phyloP scores from a whole-genome alignment of 108 stramenopile genomes.

The Fragilariopsis cylindrus region DNA sequence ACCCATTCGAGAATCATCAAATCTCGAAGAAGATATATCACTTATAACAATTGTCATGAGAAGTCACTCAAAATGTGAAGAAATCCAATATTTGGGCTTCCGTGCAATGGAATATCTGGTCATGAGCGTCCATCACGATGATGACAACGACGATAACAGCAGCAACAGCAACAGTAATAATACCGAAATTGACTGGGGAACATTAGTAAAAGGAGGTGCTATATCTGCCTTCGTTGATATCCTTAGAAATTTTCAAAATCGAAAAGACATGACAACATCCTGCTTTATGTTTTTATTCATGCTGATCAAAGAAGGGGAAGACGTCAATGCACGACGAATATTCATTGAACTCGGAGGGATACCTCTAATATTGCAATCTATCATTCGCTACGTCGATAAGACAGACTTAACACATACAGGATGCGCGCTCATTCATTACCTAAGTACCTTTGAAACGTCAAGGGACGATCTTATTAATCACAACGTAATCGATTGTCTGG shows the following conservation, averaged over 20 bases:
- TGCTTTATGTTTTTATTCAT: conserved; percentile 15
- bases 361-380: conserved; percentile 3
- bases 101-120: conserved; percentile 11
- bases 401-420: conserved; percentile 15
- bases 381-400: conserved; percentile 7
- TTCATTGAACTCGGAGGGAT: conserved; percentile 8
- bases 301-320: conserved; percentile 8
- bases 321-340: neutral
- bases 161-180: too few species aligned
- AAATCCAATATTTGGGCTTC: conserved; percentile 22
- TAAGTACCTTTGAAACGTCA: neutral
- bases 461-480: neutral
- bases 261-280: conserved; percentile 1
- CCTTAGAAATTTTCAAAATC: conserved; percentile 7
- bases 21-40: neutral
- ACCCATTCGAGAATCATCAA: neutral
- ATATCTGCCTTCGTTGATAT: conserved; percentile 2
- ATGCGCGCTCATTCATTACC: conserved; percentile 7
- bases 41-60: conserved; percentile 13
- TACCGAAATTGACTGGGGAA: conserved; percentile 8
- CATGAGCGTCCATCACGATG: neutral
- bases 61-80: neutral
- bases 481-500: neutral
- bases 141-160: neutral
- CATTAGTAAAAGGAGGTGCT: conserved; percentile 1